phyloP scores from a whole-genome alignment of 164 flowering plant species.

The Sextonia rubra region DNA sequence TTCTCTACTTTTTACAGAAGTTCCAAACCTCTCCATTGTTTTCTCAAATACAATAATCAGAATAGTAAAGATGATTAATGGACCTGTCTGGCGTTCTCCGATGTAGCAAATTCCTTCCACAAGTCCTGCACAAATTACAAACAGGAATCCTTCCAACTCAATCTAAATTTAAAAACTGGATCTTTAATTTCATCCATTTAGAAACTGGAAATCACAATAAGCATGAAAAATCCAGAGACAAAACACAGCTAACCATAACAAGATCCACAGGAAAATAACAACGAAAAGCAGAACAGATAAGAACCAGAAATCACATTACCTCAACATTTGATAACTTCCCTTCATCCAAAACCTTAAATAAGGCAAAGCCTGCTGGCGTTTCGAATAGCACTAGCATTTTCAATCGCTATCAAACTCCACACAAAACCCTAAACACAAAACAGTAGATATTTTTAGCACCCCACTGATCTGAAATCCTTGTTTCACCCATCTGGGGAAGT shows the following conservation, averaged over 20 bases:
- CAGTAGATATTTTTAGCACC: too few relatives aligned
- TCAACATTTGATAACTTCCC: constrained; percentile 82
- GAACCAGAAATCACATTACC: constrained; percentile 19
- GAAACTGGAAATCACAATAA: background rate
- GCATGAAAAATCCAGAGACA: background rate
- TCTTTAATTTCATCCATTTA: background rate
- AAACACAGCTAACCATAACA: background rate
- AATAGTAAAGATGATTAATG: constrained; percentile 2
- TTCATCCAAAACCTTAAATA: constrained; percentile 86
- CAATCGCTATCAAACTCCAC: background rate
- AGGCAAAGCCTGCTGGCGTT: constrained; percentile 89
- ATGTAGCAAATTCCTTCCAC: constrained; percentile 55
- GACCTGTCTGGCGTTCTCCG: constrained; percentile 79
- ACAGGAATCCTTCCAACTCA: background rate
- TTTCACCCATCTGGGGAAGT: too few relatives aligned
- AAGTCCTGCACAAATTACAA: constrained; percentile 44
- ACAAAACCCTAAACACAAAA: too few relatives aligned
- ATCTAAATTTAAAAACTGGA: background rate
- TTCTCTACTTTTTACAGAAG: too few relatives aligned
- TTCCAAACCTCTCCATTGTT: too few relatives aligned
- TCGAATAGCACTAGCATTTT: constrained; percentile 77
- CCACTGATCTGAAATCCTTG: too few relatives aligned
- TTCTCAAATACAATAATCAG: background rate
- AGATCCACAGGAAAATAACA: background rate
- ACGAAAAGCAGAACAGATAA: background rate